Evolutionary conservation across 768 basidiomycete genomes (phyloP), one percentile per base, ranked within the genome.

Genomic region (Kwoniella sp.): DNA sequence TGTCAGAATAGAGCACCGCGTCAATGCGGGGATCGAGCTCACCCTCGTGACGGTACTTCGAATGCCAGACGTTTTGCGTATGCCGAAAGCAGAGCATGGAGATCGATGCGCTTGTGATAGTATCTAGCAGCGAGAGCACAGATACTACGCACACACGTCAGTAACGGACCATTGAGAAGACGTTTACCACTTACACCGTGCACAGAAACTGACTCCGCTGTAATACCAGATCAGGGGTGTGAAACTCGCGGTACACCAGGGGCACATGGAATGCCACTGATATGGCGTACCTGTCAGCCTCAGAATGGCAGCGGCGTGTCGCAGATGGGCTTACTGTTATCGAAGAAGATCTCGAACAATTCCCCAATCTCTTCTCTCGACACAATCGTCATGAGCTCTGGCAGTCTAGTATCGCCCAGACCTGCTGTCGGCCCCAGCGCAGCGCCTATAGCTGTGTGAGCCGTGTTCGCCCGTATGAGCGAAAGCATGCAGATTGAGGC

Each of bases 91-190:
- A 81, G 82, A 2, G 82, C 76, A 60, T 93, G 87, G 12, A 96
- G 80, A 25, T 92, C 91, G 12, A 87, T 83, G 27, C 87, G 85
- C 29, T 80, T 79, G 1, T 81, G 79, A 74, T 93, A 92, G 75
- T 89, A 95, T 70, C 88, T 87, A 66, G 88, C 85, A 2, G 93
- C 84, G 48, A 95, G 86, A n/a, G 93, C 86, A 70, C 92, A 96
- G 57, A 99, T 70, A 12, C 91, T 96, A 34, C 15, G 60, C 9
- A 46, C n/a, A 25, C 33, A 22, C 33, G 38, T 50, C 37, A 50
- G 29, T 7, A 46, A 49, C 53, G 8, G 28, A 22, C 9, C 10
- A 28, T 15, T 9, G 1, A 15, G 17, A 26, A 5, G 25, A n/a
- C 65, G 88, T 4, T 25, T 19, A 88, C 87, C 17, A 63, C 66